Evolutionary conservation across 169 alveolate species (phyloP).

Genomic region (Plasmodium ovale): DNA sequence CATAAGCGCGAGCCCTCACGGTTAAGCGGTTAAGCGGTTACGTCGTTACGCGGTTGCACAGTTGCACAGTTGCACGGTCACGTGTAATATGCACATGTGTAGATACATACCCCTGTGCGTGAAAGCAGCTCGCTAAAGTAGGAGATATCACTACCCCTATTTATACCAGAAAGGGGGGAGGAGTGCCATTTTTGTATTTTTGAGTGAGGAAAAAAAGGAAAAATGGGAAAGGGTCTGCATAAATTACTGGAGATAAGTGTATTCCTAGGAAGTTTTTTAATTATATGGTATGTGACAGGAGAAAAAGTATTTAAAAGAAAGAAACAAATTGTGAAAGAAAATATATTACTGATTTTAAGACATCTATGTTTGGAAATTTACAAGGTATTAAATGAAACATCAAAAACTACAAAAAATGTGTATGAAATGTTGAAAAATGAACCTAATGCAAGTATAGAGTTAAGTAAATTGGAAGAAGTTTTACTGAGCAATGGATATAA

Average conservation of each 20-base stretch:
- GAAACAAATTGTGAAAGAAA: conserved; percentile 47
- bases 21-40: too few species aligned
- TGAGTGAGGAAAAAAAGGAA: not conserved
- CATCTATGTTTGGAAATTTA: conserved; percentile 49
- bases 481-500: conserved; percentile 51
- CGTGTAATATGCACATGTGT: too few species aligned
- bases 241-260: conserved; percentile 26
- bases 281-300: conserved; percentile 64
- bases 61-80: too few species aligned
- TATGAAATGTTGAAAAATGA: conserved; percentile 60
- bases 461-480: conserved; percentile 65
- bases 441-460: conserved; percentile 43
- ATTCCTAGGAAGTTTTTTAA: conserved; percentile 43
- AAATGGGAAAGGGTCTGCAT: conserved; percentile 28
- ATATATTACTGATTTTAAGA: conserved; percentile 40
- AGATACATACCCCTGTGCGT: too few species aligned
- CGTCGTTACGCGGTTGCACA: too few species aligned
- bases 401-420: conserved; percentile 51
- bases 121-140: too few species aligned
- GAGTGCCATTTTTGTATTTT: not conserved
- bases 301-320: conserved; percentile 32
- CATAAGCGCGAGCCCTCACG: too few species aligned
- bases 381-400: conserved; percentile 34
- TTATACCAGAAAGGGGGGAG: too few species aligned
- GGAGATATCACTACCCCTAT: too few species aligned